A percentile compares a stretch with the other conserved stretches of the same genome.
These are phyloP conservation scores for Ophiostoma piceae DNA, from an alignment of 2,329 filamentous ascomycete genomes.

Conservation along the genomic window DNA sequence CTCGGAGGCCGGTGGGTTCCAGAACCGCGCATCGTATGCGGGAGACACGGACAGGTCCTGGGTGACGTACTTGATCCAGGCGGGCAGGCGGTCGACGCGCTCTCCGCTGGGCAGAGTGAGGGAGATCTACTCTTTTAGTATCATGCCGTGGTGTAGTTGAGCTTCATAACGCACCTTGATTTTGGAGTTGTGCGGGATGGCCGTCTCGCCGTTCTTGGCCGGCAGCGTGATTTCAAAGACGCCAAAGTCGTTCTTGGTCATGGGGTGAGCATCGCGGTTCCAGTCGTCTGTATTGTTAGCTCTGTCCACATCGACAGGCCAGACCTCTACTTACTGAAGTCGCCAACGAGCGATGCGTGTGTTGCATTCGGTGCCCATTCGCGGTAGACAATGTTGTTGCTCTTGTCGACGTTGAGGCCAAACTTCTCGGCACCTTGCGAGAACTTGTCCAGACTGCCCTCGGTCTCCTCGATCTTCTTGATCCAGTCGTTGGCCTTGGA, in stretches of 20 bases:
- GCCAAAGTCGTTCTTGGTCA: conserved; percentile 81
- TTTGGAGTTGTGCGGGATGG: conserved; percentile 90
- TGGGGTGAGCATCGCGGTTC: conserved; percentile 75
- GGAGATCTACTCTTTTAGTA: conserved; percentile 57
- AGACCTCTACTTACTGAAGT: conserved; percentile 66
- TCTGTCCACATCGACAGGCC: not conserved
- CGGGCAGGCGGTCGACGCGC: conserved; percentile 79
- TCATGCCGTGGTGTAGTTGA: no score
- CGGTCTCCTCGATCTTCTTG: conserved; percentile 69
- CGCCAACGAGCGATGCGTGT: conserved; percentile 80
- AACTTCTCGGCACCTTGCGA: conserved; percentile 78
- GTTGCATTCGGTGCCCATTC: conserved; percentile 95
- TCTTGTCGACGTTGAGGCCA: conserved; percentile 73
- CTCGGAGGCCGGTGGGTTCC: conserved; percentile 78
- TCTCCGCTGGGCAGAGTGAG: conserved; percentile 74
- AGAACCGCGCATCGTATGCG: conserved; percentile 91
- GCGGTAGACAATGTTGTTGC: conserved; percentile 83
- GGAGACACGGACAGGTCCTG: conserved; percentile 87
- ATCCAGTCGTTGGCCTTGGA: conserved; percentile 81
- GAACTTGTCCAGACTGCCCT: conserved; percentile 90
- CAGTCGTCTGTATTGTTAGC: conserved; percentile 62
- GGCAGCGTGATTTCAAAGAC: conserved; percentile 80
- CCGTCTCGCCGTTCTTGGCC: conserved; percentile 63
- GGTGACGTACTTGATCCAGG: conserved; percentile 96
- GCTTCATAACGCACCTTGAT: conserved; percentile 63